Percentiles rank a stretch among this genome's conserved stretches.
Conservation (phyloP, 2,329 filamentous ascomycete species). For the Epichloe gansuensis region DNA sequence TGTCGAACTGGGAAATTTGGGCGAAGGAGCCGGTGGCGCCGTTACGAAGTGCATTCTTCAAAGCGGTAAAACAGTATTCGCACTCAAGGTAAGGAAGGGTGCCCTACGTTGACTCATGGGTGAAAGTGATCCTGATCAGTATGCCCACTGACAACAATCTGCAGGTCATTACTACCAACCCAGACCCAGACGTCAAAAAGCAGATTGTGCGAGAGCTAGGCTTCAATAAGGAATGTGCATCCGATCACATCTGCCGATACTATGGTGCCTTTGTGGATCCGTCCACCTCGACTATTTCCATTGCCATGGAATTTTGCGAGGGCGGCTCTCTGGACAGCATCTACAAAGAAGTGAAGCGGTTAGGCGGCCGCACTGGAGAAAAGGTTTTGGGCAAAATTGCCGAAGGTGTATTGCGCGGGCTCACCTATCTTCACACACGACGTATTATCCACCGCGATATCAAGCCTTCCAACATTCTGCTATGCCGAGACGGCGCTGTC, state of each 20-base stretch:
- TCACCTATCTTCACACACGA: conserved; percentile 88
- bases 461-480: conserved; percentile 92
- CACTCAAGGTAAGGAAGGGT: conserved; percentile 59
- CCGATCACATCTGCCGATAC: conserved; percentile 91
- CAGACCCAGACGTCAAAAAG: conserved; percentile 94
- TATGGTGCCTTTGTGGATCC: conserved; percentile 96
- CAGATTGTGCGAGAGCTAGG: conserved; percentile 92
- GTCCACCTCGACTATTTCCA: conserved; percentile 91
- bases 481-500: conserved; percentile 84
- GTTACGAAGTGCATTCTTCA: conserved; percentile 85
- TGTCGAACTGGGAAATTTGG: conserved; percentile 74
- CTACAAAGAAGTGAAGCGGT: conserved; percentile 91
- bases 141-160: conserved; percentile 9
- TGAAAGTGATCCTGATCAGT: background rate
- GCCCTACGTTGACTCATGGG: background rate
- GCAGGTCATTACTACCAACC: conserved; percentile 94
- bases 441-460: conserved; percentile 99
- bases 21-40: conserved; percentile 89
- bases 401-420: conserved; percentile 81
- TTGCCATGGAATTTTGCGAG: conserved; percentile 98
- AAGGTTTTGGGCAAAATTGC: conserved; percentile 96
- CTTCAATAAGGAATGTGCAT: conserved; percentile 96
- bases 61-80: conserved; percentile 88
- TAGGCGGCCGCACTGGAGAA: conserved; percentile 88
- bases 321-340: conserved; percentile 92